A percentile compares a stretch with the other conserved stretches of the same genome.
phyloP scores from a whole-genome alignment of 768 basidiomycete species.

The Agaricus blazei region DNA sequence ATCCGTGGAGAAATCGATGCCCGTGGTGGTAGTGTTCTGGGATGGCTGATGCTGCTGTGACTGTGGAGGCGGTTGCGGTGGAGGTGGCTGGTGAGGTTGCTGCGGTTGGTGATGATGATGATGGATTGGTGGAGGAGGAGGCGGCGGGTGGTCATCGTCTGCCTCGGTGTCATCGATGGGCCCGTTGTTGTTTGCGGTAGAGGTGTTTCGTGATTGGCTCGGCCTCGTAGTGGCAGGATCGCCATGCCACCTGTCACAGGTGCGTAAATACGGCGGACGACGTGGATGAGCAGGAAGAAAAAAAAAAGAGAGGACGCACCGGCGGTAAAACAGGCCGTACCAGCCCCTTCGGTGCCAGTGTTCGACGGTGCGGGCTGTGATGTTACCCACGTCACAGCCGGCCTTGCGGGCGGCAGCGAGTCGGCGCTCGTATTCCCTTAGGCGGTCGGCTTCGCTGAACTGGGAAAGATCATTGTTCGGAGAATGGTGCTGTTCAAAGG shows the following conservation, averaged over 20 bases:
- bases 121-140: constrained; percentile 21
- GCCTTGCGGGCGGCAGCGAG: constrained; percentile 60
- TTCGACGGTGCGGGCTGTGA: constrained; percentile 69
- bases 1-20: constrained; percentile 30
- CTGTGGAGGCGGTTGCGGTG: constrained; percentile 9
- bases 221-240: constrained; percentile 58
- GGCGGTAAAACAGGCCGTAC: constrained; percentile 68
- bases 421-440: constrained; percentile 69
- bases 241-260: constrained; percentile 50
- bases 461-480: constrained; percentile 28
- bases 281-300: neutral
- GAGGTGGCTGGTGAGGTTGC: constrained; percentile 5
- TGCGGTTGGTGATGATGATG: neutral
- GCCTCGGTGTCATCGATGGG: constrained; percentile 36
- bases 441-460: constrained; percentile 56
- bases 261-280: constrained; percentile 11
- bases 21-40: constrained; percentile 14
- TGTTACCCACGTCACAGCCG: constrained; percentile 67
- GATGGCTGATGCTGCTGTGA: constrained; percentile 9
- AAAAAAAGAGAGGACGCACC: constrained; percentile 30
- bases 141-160: constrained; percentile 43
- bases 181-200: constrained; percentile 20
- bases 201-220: constrained; percentile 29
- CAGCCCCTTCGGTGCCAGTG: constrained; percentile 77
- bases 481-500: constrained; percentile 52